Percentiles rank a stretch among this genome's conserved stretches.
These are phyloP conservation scores for Microbotryum violaceum DNA, from an alignment of 1,284 basidiomycete species.

Conservation along the genomic window DNA sequence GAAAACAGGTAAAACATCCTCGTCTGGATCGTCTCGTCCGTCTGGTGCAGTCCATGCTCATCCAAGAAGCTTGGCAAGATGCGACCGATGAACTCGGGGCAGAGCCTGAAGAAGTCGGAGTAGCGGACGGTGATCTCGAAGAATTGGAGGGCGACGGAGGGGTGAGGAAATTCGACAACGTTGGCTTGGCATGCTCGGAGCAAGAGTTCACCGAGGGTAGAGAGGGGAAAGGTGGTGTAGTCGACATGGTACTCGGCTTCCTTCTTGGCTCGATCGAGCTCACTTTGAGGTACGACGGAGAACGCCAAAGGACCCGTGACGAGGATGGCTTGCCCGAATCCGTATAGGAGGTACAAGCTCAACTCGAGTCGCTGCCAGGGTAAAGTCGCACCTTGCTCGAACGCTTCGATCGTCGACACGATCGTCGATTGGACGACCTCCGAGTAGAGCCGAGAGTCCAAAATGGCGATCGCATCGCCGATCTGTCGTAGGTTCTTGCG, in stretches of 20 bases:
- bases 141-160: conserved; percentile 81
- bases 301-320: conserved; percentile 26
- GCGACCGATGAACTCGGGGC: conserved; percentile 74
- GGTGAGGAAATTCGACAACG: conserved; percentile 75
- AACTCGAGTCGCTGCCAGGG: conserved; percentile 94
- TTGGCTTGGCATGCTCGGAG: conserved; percentile 74
- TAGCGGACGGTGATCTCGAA: conserved; percentile 91
- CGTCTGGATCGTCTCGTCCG: conserved; percentile 61
- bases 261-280: conserved; percentile 25
- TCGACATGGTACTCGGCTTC: conserved; percentile 49
- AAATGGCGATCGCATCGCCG: conserved; percentile 68
- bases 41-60: conserved; percentile 72
- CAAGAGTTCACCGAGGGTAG: conserved; percentile 83
- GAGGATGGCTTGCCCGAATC: conserved; percentile 46
- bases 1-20: conserved; percentile 89
- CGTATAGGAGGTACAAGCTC: conserved; percentile 81
- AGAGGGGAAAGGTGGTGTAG: conserved; percentile 78
- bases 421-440: conserved; percentile 63
- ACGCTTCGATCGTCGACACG: conserved; percentile 62
- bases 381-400: conserved; percentile 49
- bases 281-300: conserved; percentile 29
- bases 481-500: conserved; percentile 80
- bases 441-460: conserved; percentile 74
- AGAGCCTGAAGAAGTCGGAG: conserved; percentile 90
- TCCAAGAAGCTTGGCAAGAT: conserved; percentile 86